A percentile compares a stretch with the other conserved stretches of the same genome.
Conservation (phyloP, 2,329 filamentous ascomycete genomes). For the Aspergillus alliaceus region DNA sequence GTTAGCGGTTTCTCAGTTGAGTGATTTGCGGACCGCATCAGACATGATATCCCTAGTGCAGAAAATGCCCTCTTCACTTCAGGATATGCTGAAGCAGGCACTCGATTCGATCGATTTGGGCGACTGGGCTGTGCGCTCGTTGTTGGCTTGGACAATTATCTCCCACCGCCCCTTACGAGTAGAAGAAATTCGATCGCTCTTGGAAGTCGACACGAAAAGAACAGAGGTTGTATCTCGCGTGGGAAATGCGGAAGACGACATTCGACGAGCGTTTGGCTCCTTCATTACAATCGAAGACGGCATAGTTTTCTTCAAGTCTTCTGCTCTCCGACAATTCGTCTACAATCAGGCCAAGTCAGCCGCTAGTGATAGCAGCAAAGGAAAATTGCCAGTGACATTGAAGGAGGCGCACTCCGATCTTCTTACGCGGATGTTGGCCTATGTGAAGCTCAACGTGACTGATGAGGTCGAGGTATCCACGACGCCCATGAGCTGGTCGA, state of each 20-base stretch:
- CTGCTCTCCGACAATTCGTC: not conserved
- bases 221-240: not conserved
- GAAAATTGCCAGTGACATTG: not conserved
- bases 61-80: not conserved
- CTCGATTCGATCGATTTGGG: not conserved
- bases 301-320: not conserved
- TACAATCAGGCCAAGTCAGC: not conserved
- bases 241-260: not conserved
- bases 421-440: not conserved
- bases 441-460: not conserved
- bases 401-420: slow-evolving; percentile 2
- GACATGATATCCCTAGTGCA: not conserved
- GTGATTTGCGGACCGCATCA: not conserved
- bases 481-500: not conserved
- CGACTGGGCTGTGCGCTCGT: not conserved
- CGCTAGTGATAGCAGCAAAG: not conserved
- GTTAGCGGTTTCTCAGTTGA: not conserved
- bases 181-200: not conserved
- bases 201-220: slow-evolving; percentile 2
- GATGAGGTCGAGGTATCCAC: not conserved
- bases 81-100: not conserved
- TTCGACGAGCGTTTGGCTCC: not conserved
- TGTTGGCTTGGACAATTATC: not conserved
- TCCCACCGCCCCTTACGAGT: not conserved
- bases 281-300: not conserved